Evolutionary conservation across 2,329 filamentous ascomycete genomes (phyloP), one percentile per base, ranked within the genome.

Genomic region (Fusarium chaquense): DNA sequence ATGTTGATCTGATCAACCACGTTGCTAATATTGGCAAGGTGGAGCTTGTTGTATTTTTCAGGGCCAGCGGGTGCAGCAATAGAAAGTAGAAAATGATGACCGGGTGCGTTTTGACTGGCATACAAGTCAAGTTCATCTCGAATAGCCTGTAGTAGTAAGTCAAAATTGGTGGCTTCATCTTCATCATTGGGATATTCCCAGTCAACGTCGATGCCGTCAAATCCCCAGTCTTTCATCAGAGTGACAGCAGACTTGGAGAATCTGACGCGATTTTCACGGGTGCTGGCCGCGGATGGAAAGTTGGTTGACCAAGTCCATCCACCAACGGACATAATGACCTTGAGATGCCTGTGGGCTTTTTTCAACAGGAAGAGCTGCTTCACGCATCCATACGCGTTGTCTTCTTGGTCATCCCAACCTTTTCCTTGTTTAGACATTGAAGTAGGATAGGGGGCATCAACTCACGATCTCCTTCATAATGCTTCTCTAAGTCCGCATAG

Each of bases 401-500:
- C 50, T 32, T 51, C 49, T 11, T 54, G 20, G 3, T 50, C 55
- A 13, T 57, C 32, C 63, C 64, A 71, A 12, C 36, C 67, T 71
- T 35, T 43, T 45, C 45, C 18, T 30, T 28, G 33, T 28, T 10
- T 20, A 57, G 16, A 35, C 32, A 20, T 32, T 9, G 28, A 20
- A 26, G 32, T 11, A n/a, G 12, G 11, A 36, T 4, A 22, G 20
- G 9, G 32, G 36, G 26, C 20, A 18, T 26, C 10, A 40, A 52
- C 62, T 75, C 75, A 85, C 83, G 91, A 78, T 97, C 93, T 44
- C 47, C 41, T 24, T 63, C 49, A 43, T 67, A 94, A 78, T 93
- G 92, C 75, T 92, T 93, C 71, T 95, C 86, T 5, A 84, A 69
- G 74, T 96, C 93, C 26, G 92, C 86, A 78, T 87, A 94, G 3